phyloP scores from a whole-genome alignment of 805 yeast genomes.

The Cyberlindnera bimundalis region DNA sequence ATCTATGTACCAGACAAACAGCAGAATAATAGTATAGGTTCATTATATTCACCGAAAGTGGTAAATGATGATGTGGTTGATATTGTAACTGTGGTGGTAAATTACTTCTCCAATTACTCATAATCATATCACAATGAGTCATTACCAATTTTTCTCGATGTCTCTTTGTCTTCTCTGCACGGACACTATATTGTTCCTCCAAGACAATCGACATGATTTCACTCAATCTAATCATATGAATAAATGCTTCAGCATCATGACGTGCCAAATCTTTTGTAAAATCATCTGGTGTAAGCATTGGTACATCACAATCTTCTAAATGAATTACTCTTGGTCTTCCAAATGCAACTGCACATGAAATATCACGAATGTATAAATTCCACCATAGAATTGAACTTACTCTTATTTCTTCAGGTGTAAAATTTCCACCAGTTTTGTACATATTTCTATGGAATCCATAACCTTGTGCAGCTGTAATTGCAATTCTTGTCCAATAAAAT shows the following conservation, averaged over 20 bases:
- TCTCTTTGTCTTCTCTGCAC: conserved; percentile 49
- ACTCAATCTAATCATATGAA: conserved; percentile 60
- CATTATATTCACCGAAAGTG: conserved; percentile 53
- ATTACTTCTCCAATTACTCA: conserved; percentile 73
- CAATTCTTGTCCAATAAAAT: conserved; percentile 67
- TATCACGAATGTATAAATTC: conserved; percentile 69
- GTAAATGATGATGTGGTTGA: conserved; percentile 46
- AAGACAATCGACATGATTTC: conserved; percentile 69
- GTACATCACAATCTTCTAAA: conserved; percentile 71
- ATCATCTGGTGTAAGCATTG: conserved; percentile 66
- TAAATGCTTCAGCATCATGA: conserved; percentile 53
- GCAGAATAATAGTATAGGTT: conserved; percentile 71
- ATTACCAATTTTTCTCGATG: conserved; percentile 42
- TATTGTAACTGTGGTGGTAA: conserved; percentile 63
- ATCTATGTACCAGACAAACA: conserved; percentile 67
- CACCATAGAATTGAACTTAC: conserved; percentile 73
- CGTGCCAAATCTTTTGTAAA: conserved; percentile 51
- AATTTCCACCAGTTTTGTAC: conserved; percentile 27
- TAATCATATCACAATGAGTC: conserved; percentile 64
- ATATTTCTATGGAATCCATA: conserved; percentile 66
- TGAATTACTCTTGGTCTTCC: conserved; percentile 71
- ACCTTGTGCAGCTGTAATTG: conserved; percentile 68
- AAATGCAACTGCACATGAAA: conserved; percentile 65
- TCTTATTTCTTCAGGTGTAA: conserved; percentile 40
- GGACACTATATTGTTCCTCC: conserved; percentile 67